Conservation (phyloP, 306 rosid species). For the Quercus variabilis region DNA sequence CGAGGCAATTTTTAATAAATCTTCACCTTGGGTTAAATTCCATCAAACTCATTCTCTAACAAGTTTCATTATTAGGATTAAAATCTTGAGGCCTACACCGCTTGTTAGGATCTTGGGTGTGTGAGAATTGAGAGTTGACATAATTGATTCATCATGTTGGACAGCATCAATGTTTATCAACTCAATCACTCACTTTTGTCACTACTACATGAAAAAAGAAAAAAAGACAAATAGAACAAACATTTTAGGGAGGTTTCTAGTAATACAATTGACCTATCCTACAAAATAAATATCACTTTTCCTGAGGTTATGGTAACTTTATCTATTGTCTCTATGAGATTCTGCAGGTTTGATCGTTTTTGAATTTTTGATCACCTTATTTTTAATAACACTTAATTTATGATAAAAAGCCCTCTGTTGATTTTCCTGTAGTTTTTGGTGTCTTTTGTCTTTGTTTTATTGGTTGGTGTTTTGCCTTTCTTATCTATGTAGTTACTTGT, state of each 20-base stretch:
- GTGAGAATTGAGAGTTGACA: no score
- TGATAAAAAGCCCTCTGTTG: not conserved
- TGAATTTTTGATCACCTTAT: not conserved
- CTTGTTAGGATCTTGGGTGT: no score
- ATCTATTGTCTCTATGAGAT: not conserved
- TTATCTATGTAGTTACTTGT: constrained; percentile 8
- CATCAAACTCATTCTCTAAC: no score
- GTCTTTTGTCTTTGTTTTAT: not conserved
- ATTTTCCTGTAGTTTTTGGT: not conserved
- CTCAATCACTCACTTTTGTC: no score
- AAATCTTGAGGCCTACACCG: no score
- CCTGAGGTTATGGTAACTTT: not conserved
- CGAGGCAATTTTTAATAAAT: no score
- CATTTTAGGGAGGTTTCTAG: not conserved
- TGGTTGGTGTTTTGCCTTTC: not conserved
- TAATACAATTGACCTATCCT: not conserved
- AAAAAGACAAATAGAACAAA: not conserved
- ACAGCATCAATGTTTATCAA: no score
- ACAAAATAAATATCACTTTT: not conserved
- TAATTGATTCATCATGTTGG: no score
- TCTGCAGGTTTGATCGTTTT: not conserved
- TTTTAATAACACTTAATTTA: not conserved
- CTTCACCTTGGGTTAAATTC: no score
- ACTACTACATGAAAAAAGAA: not conserved
- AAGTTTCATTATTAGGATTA: no score